Evolutionary conservation across 2,329 filamentous ascomycete genomes (phyloP).

Genomic region (Trichoderma atrobrunneum): DNA sequence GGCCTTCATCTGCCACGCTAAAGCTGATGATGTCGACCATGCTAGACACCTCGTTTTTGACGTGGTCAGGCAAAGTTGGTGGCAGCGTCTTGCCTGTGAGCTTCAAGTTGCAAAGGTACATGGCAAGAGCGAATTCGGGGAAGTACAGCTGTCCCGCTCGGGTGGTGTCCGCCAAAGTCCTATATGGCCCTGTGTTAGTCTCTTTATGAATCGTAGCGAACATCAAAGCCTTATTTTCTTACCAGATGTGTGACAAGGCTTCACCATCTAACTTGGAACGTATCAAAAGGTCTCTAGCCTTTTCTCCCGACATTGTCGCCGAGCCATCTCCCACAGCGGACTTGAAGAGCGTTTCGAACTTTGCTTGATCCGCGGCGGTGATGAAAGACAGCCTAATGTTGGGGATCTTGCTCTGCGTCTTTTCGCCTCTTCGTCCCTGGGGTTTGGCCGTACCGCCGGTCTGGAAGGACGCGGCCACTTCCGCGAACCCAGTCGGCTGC

Average conservation of each 20-base stretch:
- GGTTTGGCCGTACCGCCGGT: slow-evolving; percentile 46
- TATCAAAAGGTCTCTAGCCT: slow-evolving; percentile 83
- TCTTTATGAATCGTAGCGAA: neutral
- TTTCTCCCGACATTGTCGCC: slow-evolving; percentile 86
- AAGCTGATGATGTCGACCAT: slow-evolving; percentile 99
- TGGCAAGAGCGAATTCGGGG: slow-evolving; percentile 93
- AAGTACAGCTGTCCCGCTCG: slow-evolving; percentile 95
- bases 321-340: slow-evolving; percentile 83
- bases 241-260: slow-evolving; percentile 91
- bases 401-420: slow-evolving; percentile 73
- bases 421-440: slow-evolving; percentile 46
- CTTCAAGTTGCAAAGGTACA: slow-evolving; percentile 97
- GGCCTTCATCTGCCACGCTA: slow-evolving; percentile 72
- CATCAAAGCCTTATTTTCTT: slow-evolving; percentile 27
- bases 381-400: slow-evolving; percentile 95
- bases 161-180: slow-evolving; percentile 91
- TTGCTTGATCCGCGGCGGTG: slow-evolving; percentile 88
- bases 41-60: slow-evolving; percentile 96
- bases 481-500: slow-evolving; percentile 62
- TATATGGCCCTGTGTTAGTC: slow-evolving; percentile 34
- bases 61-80: slow-evolving; percentile 69
- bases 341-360: slow-evolving; percentile 97
- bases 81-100: slow-evolving; percentile 84
- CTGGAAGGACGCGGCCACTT: slow-evolving; percentile 67
- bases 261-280: slow-evolving; percentile 85